phyloP scores from a whole-genome alignment of 164 flowering plant species.

The Warburgia ugandensis region DNA sequence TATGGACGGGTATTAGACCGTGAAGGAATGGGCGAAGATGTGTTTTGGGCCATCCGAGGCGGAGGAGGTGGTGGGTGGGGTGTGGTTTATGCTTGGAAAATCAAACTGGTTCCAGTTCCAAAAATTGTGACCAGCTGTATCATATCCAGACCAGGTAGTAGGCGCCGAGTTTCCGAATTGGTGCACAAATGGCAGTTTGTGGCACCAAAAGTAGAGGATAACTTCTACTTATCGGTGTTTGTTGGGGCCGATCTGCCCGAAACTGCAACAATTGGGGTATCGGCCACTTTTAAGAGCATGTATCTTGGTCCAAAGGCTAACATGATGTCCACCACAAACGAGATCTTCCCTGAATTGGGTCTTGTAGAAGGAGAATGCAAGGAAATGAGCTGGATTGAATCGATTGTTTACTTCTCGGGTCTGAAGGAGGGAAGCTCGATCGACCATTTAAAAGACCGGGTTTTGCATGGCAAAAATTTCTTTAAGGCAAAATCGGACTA shows the following conservation, averaged over 20 bases:
- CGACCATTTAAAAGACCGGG: constrained; percentile 17
- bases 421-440: constrained; percentile 10
- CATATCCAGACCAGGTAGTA: constrained; percentile 12
- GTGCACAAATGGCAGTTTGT: constrained; percentile 22
- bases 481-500: constrained; percentile 28
- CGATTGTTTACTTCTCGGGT: constrained; percentile 18
- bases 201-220: constrained; percentile 6
- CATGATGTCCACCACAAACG: background rate
- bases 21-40: constrained; percentile 22
- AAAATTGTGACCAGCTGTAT: constrained; percentile 11
- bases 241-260: constrained; percentile 15
- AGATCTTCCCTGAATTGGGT: constrained; percentile 18
- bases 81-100: constrained; percentile 21
- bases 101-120: constrained; percentile 12
- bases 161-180: constrained; percentile 6
- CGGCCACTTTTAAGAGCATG: constrained; percentile 19
- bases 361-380: constrained; percentile 9
- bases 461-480: constrained; percentile 12
- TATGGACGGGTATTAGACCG: constrained; percentile 14
- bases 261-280: constrained; percentile 1
- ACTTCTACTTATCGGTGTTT: constrained; percentile 16
- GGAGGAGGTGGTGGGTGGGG: constrained; percentile 23
- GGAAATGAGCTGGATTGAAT: constrained; percentile 27
- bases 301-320: constrained; percentile 16
- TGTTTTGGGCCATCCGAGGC: constrained; percentile 25